Base-by-base conservation (phyloP, 2,329 filamentous ascomycete species). In the Periconia digitata region DNA sequence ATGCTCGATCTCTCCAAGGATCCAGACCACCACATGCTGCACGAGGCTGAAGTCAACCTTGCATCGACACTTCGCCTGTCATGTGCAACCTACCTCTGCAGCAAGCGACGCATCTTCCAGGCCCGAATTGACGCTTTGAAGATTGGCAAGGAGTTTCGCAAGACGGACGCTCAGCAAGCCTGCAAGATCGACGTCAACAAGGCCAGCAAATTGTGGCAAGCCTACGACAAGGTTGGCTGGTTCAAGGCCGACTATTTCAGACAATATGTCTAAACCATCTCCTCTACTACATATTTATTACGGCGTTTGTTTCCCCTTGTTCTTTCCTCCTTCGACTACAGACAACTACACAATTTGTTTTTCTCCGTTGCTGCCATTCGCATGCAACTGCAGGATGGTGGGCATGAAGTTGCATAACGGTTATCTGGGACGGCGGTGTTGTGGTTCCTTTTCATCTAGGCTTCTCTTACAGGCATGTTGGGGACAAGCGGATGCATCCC, bases 151-250 rank as follows among this genome's bases (percentile, higher is more conserved):
- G 88, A 92, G 63, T 96, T 96, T 71, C 86, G 90, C 69, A 96
- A 96, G 81, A 97, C 92, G 1, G 90, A 96, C 67, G 90, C 91
- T 5, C 92, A 97, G 71, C 89, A 95, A 70, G 90, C 90, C n/a
- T 95, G 90, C 80, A 95, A 95, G 77, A 96, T 96, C 55, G 92
- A 97, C 63, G 92, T 97, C 69, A 96, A 96, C 78, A 97, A 96
- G 77, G 90, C 92, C 3, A 95, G 90, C 57, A 92, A 92, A 71
- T 79, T 97, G 40, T 96, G 90, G 89, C 85, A 85, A 32, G 90
- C 90, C 6, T 97, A 90, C 66, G 89, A 96, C 42, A 86, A 85
- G 60, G 89, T 94, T 32, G 88, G 87, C 59, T 95, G 91, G 90
- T 84, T 96, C 54, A 79, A 87, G 36, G 72, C 71, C 8, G 70